Evolutionary conservation across 352 stramenopile genomes (phyloP).

Genomic region (Bremia lactucae): DNA sequence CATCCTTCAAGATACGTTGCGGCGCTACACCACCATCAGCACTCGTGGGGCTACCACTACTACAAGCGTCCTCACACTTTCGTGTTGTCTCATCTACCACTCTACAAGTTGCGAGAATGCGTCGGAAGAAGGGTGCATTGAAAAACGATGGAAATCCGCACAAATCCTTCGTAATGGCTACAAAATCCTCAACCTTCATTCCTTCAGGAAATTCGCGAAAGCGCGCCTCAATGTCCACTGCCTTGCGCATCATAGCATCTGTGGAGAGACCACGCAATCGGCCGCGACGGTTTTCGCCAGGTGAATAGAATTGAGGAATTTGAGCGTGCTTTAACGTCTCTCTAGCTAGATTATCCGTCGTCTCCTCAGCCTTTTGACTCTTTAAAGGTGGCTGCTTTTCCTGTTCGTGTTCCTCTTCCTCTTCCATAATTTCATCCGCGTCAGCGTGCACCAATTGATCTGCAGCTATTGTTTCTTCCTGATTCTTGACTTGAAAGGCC

Average conservation of each 20-base stretch:
- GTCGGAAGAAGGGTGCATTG: conserved; percentile 92
- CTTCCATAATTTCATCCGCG: conserved; percentile 19
- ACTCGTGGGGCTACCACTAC: conserved; percentile 14
- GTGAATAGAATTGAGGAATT: conserved; percentile 66
- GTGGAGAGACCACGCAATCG: conserved; percentile 50
- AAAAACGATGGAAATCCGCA: conserved; percentile 98
- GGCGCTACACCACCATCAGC: conserved; percentile 11
- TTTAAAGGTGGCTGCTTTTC: no score
- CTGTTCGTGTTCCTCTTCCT: conserved; percentile 10
- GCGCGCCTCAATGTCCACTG: conserved; percentile 59
- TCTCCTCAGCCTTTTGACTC: conserved; percentile 1
- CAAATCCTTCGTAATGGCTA: conserved; percentile 95
- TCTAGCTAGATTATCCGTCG: conserved; percentile 13
- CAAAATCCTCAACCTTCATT: conserved; percentile 83
- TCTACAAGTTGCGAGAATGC: conserved; percentile 54
- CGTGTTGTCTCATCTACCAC: conserved; percentile 12
- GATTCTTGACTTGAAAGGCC: conserved; percentile 2
- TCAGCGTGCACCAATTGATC: conserved; percentile 2
- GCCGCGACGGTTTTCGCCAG: conserved; percentile 47
- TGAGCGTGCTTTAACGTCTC: conserved; percentile 16
- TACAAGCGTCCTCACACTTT: conserved; percentile 8
- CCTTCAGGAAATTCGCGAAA: conserved; percentile 72
- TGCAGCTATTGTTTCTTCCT: conserved; percentile 1
- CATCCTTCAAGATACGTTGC: conserved; percentile 68
- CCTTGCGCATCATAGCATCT: conserved; percentile 52